Evolutionary conservation across 1,284 basidiomycete species (phyloP).

Genomic region (Austroboletus novae-zelandiae): DNA sequence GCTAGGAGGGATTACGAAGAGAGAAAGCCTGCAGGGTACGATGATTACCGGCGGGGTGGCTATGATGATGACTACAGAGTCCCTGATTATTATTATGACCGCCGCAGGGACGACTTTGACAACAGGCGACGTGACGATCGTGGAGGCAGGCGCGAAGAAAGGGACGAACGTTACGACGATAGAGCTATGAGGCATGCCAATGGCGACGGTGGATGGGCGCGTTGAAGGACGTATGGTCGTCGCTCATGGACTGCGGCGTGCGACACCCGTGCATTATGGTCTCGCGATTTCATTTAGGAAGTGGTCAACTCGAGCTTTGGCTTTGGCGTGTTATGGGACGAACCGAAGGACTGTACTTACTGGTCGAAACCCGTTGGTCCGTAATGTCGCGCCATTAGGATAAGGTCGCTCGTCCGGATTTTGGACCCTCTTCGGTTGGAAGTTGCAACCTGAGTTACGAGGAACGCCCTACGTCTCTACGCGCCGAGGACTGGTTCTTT

Average conservation of each 20-base stretch:
- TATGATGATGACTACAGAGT: slow-evolving; percentile 70
- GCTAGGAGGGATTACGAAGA: slow-evolving; percentile 69
- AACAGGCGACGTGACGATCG: slow-evolving; percentile 65
- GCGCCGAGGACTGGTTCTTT: slow-evolving; percentile 12
- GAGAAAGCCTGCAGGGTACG: slow-evolving; percentile 82
- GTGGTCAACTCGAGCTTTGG: slow-evolving; percentile 40
- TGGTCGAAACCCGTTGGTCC: slow-evolving; percentile 40
- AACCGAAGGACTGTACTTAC: slow-evolving; percentile 40
- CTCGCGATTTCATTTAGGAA: slow-evolving; percentile 37
- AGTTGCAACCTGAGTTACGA: slow-evolving; percentile 23
- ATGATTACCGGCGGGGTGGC: slow-evolving; percentile 73
- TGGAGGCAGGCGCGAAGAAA: slow-evolving; percentile 67
- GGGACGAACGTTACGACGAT: slow-evolving; percentile 73
- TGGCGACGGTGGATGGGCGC: slow-evolving; percentile 70
- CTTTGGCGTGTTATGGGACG: slow-evolving; percentile 38
- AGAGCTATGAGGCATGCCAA: slow-evolving; percentile 66
- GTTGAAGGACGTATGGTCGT: slow-evolving; percentile 47
- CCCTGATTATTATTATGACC: slow-evolving; percentile 76
- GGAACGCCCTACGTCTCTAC: slow-evolving; percentile 9
- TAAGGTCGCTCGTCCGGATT: slow-evolving; percentile 31
- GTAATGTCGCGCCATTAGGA: slow-evolving; percentile 33
- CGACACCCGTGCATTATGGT: slow-evolving; percentile 46
- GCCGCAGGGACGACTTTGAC: slow-evolving; percentile 66
- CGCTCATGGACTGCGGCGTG: slow-evolving; percentile 40
- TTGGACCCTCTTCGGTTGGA: slow-evolving; percentile 20